phyloP scores from a whole-genome alignment of 1,284 basidiomycete species.

The Apiotrichum gamsii region DNA sequence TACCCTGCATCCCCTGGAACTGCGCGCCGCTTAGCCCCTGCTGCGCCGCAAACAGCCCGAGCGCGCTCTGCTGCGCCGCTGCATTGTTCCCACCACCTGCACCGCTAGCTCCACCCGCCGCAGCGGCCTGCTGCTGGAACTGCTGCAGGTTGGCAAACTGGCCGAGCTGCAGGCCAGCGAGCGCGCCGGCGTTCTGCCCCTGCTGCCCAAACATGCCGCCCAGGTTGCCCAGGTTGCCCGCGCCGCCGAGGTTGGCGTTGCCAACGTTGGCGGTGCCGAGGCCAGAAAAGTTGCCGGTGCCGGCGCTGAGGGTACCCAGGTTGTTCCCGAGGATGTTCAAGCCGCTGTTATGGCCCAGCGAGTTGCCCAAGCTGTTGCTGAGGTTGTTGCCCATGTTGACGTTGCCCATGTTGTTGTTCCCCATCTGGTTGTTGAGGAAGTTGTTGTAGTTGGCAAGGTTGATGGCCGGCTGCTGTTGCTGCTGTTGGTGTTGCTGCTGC shows the following conservation, averaged over 20 bases:
- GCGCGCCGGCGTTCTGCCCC: not conserved
- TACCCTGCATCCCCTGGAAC: constrained; percentile 7
- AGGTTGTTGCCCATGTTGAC: not conserved
- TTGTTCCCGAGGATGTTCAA: not conserved
- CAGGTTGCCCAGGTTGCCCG: not conserved
- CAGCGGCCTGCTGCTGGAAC: constrained; percentile 6
- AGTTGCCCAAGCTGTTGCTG: not conserved
- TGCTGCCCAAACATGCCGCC: not conserved
- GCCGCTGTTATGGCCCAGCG: not conserved
- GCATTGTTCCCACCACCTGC: not conserved
- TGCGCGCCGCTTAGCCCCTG: constrained; percentile 2
- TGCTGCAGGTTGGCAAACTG: constrained; percentile 11
- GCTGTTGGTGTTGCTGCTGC: not conserved
- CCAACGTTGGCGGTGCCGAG: not conserved
- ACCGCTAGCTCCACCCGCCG: not conserved
- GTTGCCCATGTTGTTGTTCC: too few relatives aligned
- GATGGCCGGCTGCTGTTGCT: not conserved
- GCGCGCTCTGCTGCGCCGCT: not conserved
- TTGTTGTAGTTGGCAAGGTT: not conserved
- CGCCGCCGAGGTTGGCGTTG: not conserved
- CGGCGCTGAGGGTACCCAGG: not conserved
- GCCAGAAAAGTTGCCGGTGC: not conserved
- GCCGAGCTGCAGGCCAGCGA: constrained; percentile 2
- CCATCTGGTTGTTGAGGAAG: too few relatives aligned
- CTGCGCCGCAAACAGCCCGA: constrained; percentile 5